Percentiles rank a stretch among this genome's conserved stretches.
Conservation (phyloP, 2,329 filamentous ascomycete species). For the Colletotrichum sublineola region DNA sequence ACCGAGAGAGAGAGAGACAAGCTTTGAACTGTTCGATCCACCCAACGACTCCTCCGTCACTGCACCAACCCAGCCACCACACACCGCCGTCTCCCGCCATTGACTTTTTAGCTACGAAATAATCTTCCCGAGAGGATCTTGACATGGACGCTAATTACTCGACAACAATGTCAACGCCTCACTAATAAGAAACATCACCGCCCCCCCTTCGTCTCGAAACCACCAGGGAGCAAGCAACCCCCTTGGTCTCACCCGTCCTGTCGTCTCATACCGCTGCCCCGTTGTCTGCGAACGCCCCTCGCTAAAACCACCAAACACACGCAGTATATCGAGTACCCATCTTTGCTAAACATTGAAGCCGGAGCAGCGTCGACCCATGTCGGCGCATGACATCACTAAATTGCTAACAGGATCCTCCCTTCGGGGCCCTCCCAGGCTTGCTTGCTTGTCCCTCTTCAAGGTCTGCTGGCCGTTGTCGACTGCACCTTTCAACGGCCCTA, state of each 20-base stretch:
- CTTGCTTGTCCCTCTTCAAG: neutral
- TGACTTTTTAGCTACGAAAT: neutral
- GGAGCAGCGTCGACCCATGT: conserved; percentile 12
- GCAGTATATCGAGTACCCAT: too few relatives aligned
- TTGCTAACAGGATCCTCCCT: neutral
- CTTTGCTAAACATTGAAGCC: too few relatives aligned
- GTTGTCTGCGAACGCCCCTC: conserved; percentile 20
- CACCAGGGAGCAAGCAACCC: neutral
- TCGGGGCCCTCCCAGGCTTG: neutral
- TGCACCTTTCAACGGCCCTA: neutral
- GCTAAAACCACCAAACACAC: conserved; percentile 26
- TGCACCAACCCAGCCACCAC: neutral
- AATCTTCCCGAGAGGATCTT: too few relatives aligned
- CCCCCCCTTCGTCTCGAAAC: neutral
- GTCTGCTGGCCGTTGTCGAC: neutral
- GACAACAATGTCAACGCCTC: neutral
- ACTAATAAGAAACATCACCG: conserved; percentile 19
- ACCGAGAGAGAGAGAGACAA: neutral
- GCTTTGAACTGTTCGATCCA: neutral
- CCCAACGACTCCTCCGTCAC: neutral
- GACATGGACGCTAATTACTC: neutral
- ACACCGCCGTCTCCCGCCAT: neutral
- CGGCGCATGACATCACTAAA: conserved; percentile 28
- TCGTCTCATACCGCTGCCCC: conserved; percentile 9
- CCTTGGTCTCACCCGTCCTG: neutral